Evolutionary conservation across 2,329 filamentous ascomycete species (phyloP), one percentile per base, ranked within the genome.

Genomic region (Aureobasidium lini): DNA sequence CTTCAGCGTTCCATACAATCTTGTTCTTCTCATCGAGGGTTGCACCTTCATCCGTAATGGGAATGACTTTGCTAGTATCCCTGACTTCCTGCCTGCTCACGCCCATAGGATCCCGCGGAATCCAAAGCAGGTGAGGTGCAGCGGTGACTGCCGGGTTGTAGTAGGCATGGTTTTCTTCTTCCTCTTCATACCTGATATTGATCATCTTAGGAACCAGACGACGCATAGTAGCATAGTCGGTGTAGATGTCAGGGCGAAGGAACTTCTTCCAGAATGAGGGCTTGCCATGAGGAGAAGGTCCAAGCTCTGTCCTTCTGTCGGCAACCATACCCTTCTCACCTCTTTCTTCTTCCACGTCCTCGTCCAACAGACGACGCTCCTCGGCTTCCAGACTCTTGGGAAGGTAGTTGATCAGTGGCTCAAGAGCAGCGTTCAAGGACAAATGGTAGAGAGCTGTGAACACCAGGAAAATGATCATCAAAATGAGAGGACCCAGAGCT

Each of bases 41-140:
- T 46, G 87, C 87, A 16, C 86, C 87, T 64, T 90, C 87, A 65
- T 96, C 90, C 0, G 88, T 92, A 64, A 95, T 93, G 1, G 86
- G 83, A 32, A 90, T 88, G 34, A 89, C 81, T 66, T 81, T 83
- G 64, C 78, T 78, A 0, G 88, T 88, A 66, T 94, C 88, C 67
- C 93, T 87, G 57, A 94, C 79, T 72, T 95, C 91, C 70, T 95
- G 88, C 66, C 80, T 80, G 57, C 85, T 90, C 43, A 96, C 82
- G 9, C 90, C 88, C 28, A 85, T 82, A 1, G 80, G 74, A 67
- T 96, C 91, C 60, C 83, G 79, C 0, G 91, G 90, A 58, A 96
- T 88, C 91, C 91, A 96, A n/a, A 96, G 77, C 32, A 90, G 75
- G 1, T 89, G 88, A 1, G 82, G 73, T 65, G 79, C 64, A 62